These are phyloP conservation scores for Aspergillus steynii DNA, from an alignment of 495 filamentous ascomycete genomes.

Conservation along the genomic window DNA sequence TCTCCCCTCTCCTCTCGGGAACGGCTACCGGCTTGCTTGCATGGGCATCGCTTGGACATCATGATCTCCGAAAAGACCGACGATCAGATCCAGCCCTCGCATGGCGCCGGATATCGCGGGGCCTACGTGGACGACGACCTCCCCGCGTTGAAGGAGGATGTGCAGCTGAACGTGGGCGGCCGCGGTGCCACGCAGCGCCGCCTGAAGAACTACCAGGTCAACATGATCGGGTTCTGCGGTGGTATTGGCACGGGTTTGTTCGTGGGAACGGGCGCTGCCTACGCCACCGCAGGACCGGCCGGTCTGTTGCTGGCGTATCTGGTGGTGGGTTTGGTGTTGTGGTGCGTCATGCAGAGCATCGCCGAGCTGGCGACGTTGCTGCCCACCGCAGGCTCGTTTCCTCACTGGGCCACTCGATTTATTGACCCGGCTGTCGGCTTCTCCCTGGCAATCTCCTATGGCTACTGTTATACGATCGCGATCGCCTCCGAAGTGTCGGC, in stretches of 20 bases:
- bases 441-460: conserved; percentile 57
- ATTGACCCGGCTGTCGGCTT: conserved; percentile 71
- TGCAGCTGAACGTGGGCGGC: conserved; percentile 39
- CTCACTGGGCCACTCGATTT: conserved; percentile 72
- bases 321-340: conserved; percentile 66
- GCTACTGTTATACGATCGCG: conserved; percentile 58
- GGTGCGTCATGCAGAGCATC: conserved; percentile 53
- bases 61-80: neutral
- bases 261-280: conserved; percentile 68
- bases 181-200: conserved; percentile 38
- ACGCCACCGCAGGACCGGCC: conserved; percentile 65
- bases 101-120: neutral
- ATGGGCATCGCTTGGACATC: neutral
- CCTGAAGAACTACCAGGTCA: conserved; percentile 40
- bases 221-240: conserved; percentile 43
- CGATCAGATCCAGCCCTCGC: neutral
- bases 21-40: neutral
- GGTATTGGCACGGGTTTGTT: conserved; percentile 71
- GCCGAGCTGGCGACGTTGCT: conserved; percentile 77
- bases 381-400: conserved; percentile 71
- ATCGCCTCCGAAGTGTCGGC: conserved; percentile 72
- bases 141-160: conserved; percentile 26
- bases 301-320: conserved; percentile 69
- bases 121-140: conserved; percentile 20
- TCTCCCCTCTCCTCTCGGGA: neutral